Evolutionary conservation across 306 rosid species (phyloP).

Genomic region (Inga laurina): DNA sequence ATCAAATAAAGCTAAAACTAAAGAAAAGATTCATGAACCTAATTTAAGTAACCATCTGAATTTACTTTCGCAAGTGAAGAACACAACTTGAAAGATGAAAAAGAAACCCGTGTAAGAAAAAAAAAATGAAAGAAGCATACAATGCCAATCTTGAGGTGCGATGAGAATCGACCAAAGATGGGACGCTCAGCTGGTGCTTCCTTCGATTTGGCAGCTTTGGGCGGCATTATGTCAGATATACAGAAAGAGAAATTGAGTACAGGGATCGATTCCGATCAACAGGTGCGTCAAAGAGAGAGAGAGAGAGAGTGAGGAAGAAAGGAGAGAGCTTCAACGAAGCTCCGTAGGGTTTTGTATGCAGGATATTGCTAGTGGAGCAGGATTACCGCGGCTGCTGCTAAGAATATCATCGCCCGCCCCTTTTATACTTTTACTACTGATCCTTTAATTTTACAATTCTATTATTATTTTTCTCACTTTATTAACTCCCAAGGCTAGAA

Average conservation of each 20-base stretch:
- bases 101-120: conserved; percentile 12
- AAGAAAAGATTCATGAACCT: neutral
- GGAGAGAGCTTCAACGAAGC: neutral
- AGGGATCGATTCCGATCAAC: conserved; percentile 1
- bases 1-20: neutral
- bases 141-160: conserved; percentile 94
- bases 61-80: neutral
- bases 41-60: neutral
- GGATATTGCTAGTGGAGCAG: neutral
- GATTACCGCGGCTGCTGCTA: neutral
- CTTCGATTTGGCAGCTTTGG: conserved; percentile 82
- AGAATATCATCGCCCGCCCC: too few relatives aligned
- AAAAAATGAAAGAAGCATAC: conserved; percentile 36
- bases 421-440: too few relatives aligned
- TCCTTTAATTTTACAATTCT: too few relatives aligned
- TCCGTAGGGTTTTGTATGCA: conserved; percentile 1
- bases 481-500: too few relatives aligned
- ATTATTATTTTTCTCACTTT: too few relatives aligned
- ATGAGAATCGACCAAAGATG: conserved; percentile 86
- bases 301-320: neutral
- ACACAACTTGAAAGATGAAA: conserved; percentile 3
- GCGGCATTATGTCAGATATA: conserved; percentile 67
- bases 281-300: neutral
- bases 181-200: conserved; percentile 86
- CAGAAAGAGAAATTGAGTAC: neutral